phyloP scores from a whole-genome alignment of 2,329 filamentous ascomycete species.

The Helotiales sp. region DNA sequence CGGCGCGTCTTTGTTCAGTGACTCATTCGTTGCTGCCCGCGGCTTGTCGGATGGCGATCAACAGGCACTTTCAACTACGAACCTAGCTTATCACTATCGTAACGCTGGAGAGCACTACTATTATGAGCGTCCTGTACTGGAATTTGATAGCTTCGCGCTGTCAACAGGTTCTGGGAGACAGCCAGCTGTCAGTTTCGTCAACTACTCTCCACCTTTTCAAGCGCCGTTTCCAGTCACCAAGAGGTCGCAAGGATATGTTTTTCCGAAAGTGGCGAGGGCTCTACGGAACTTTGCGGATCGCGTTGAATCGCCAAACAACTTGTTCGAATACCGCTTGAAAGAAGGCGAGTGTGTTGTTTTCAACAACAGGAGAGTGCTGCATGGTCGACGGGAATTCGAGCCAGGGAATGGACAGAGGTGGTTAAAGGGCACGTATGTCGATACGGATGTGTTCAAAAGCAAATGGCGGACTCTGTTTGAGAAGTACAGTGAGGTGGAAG shows the following conservation, averaged over 20 bases:
- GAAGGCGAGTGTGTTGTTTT: conserved; percentile 94
- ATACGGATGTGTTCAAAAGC: conserved; percentile 64
- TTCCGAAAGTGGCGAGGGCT: conserved; percentile 52
- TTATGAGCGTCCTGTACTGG: conserved; percentile 60
- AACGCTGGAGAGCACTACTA: conserved; percentile 68
- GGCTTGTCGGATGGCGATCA: conserved; percentile 45
- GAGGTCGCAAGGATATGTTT: conserved; percentile 19
- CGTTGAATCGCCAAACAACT: conserved; percentile 60
- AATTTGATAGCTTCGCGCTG: conserved; percentile 30
- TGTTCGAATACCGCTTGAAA: conserved; percentile 74
- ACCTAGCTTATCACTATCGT: conserved; percentile 70
- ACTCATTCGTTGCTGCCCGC: conserved; percentile 67
- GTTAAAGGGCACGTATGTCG: conserved; percentile 85
- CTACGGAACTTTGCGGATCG: conserved; percentile 60
- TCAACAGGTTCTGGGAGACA: neutral
- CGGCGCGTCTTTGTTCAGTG: conserved; percentile 85
- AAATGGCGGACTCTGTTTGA: conserved; percentile 48
- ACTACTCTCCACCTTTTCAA: conserved; percentile 85
- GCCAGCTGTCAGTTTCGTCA: conserved; percentile 46
- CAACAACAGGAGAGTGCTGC: conserved; percentile 83
- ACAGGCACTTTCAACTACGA: conserved; percentile 48
- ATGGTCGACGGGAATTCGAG: conserved; percentile 81
- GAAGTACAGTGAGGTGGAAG: conserved; percentile 5
- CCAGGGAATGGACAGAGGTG: conserved; percentile 70
- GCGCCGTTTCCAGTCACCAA: conserved; percentile 50